Evolutionary conservation across 768 basidiomycete genomes (phyloP), one percentile per base, ranked within the genome.

Genomic region (Calvatia gigantea): DNA sequence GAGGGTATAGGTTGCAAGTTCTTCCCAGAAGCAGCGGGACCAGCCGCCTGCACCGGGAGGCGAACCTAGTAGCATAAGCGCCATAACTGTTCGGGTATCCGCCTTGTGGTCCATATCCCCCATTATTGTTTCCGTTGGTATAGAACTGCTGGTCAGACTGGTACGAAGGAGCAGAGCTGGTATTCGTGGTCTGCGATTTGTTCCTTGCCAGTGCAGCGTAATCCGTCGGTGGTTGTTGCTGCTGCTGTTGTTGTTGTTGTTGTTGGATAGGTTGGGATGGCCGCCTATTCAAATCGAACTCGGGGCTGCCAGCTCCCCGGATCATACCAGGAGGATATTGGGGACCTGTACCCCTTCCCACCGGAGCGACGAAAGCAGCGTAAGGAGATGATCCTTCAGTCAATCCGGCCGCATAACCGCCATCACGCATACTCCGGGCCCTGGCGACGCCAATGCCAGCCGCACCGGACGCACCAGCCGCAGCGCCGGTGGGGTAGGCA

Each of bases 371-470:
- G 41, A 77, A 75, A 2, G 73, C 73, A 9, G 74, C 64, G 49
- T 77, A 77, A 3, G 75, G 75, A 14, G 69, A 58, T 0, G 65
- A 53, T 0, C 74, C 74, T 4, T 77, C 74, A 29, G 71, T 66
- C 31, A 76, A 53, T 0, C 64, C 73, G 11, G 63, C 62, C 2
- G 67, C 70, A 23, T 70, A 75, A 8, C 48, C 59, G 2, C 66
- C 66, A 4, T 67, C 64, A 3, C 67, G 61, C 58, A 64, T 68
- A 53, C 75, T 75, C 43, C 75, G 61, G 9, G 75, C 75, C 6
- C 76, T 61, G 2, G 70, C 74, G 0, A 77, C 73, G 21, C 76
- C 75, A 28, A 77, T 75, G 1, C 77, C 76, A n/a, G 75, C 70
- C 15, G 59, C 66, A 2, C 58, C 63, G n/a, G 61, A 64, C n/a